phyloP scores from a whole-genome alignment of 768 basidiomycete genomes.

The Xerocomellus intermedius region DNA sequence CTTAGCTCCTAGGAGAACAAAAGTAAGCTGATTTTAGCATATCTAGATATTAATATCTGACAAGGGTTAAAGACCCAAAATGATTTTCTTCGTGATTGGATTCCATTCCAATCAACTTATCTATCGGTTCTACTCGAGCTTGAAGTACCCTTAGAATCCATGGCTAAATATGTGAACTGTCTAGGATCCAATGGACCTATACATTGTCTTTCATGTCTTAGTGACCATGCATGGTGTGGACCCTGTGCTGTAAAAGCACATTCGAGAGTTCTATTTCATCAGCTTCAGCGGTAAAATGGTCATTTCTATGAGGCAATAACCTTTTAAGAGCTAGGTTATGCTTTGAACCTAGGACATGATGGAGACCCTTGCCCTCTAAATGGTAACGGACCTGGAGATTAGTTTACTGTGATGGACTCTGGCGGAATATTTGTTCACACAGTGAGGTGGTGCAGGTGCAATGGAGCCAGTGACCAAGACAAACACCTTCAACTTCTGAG shows the following conservation, averaged over 20 bases:
- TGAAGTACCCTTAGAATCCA: neutral
- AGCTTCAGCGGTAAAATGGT: neutral
- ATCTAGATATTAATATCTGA: too few species aligned
- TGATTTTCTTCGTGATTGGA: neutral
- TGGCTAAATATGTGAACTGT: neutral
- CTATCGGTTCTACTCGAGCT: neutral
- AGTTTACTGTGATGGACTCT: neutral
- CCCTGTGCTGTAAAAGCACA: neutral
- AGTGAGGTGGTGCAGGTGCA: neutral
- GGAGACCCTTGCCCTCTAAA: neutral
- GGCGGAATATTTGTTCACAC: neutral
- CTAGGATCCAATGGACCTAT: neutral
- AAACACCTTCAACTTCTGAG: neutral
- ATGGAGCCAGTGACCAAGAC: neutral
- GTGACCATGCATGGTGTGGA: neutral
- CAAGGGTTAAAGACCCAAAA: neutral
- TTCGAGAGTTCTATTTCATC: neutral
- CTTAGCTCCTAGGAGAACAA: too few species aligned
- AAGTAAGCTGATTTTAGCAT: too few species aligned
- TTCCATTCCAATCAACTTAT: neutral
- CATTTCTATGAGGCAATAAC: neutral
- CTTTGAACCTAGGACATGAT: neutral
- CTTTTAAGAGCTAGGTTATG: neutral
- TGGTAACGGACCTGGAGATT: too few species aligned
- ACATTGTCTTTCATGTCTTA: neutral